Conservation (phyloP, 139 green algal genomes). For the Tetratostichococcus sp. region DNA sequence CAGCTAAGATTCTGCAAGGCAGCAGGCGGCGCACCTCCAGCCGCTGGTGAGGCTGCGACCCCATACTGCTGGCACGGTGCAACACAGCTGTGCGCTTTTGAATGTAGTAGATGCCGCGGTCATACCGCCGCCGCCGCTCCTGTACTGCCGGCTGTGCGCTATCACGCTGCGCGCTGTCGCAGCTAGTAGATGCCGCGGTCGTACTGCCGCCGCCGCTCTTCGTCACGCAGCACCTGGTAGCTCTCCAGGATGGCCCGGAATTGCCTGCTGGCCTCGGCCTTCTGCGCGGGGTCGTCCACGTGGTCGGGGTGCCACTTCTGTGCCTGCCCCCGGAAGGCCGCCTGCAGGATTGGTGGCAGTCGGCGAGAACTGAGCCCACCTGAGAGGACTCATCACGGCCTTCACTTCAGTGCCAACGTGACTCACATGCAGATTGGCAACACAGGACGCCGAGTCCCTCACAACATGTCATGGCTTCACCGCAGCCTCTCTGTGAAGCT, state of each 20-base stretch:
- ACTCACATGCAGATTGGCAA: no score
- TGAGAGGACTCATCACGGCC: no score
- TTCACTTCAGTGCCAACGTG: no score
- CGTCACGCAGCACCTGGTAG: constrained; percentile 9
- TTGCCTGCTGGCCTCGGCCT: not conserved
- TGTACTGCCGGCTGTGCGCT: no score
- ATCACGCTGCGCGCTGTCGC: not conserved
- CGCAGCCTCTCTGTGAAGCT: no score
- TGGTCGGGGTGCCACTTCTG: constrained; percentile 6
- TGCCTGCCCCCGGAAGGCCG: constrained; percentile 4
- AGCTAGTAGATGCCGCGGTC: not conserved
- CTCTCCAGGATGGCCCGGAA: not conserved
- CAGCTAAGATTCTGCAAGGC: no score
- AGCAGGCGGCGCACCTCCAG: no score
- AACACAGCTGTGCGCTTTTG: no score
- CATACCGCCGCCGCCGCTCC: no score
- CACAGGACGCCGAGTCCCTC: not conserved
- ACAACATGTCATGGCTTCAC: not conserved
- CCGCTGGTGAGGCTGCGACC: no score
- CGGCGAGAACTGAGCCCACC: not conserved
- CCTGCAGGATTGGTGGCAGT: not conserved
- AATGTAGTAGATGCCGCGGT: no score
- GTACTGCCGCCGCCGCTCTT: constrained; percentile 8
- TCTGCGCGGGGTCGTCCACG: not conserved
- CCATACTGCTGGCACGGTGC: no score